phyloP scores from a whole-genome alignment of 192 early-diverging fungal species.

The Gamsiella multidivaricata region DNA sequence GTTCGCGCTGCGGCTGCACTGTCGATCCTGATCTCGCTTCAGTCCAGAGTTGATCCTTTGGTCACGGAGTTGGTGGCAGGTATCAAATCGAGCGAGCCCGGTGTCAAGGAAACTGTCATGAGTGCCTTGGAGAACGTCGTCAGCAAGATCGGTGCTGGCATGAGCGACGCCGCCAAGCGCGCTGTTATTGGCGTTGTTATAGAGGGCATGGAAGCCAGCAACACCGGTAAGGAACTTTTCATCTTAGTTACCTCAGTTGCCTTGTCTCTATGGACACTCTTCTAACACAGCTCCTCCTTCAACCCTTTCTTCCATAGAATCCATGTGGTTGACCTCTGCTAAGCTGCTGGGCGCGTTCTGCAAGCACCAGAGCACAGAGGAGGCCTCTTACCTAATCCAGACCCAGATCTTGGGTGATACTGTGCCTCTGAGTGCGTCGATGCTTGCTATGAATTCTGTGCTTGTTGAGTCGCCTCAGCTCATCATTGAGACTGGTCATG shows the following conservation, averaged over 20 bases:
- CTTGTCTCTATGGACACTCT: not conserved
- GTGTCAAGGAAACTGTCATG: slow-evolving; percentile 77
- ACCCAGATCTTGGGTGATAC: slow-evolving; percentile 43
- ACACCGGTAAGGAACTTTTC: slow-evolving; percentile 27
- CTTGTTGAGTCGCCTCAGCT: slow-evolving; percentile 58
- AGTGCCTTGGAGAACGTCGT: slow-evolving; percentile 79
- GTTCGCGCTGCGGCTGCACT: slow-evolving; percentile 84
- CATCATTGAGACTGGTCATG: slow-evolving; percentile 53
- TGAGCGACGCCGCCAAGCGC: slow-evolving; percentile 70
- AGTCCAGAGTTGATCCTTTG: slow-evolving; percentile 82
- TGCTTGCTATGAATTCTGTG: slow-evolving; percentile 62
- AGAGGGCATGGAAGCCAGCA: slow-evolving; percentile 65
- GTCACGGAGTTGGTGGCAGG: slow-evolving; percentile 78
- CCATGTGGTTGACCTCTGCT: slow-evolving; percentile 62
- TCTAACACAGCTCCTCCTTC: not conserved
- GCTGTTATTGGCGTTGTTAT: slow-evolving; percentile 67
- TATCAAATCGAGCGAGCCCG: slow-evolving; percentile 68
- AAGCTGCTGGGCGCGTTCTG: slow-evolving; percentile 71
- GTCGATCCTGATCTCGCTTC: slow-evolving; percentile 74
- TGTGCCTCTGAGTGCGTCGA: slow-evolving; percentile 48
- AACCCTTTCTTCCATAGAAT: slow-evolving; percentile 54
- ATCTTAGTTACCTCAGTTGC: not conserved
- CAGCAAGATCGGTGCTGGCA: slow-evolving; percentile 64
- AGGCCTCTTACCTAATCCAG: slow-evolving; percentile 59
- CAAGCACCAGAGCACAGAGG: slow-evolving; percentile 62